Evolutionary conservation across 352 stramenopile genomes (phyloP), one percentile per base, ranked within the genome.

Genomic region (Elongisporangium anandrum): DNA sequence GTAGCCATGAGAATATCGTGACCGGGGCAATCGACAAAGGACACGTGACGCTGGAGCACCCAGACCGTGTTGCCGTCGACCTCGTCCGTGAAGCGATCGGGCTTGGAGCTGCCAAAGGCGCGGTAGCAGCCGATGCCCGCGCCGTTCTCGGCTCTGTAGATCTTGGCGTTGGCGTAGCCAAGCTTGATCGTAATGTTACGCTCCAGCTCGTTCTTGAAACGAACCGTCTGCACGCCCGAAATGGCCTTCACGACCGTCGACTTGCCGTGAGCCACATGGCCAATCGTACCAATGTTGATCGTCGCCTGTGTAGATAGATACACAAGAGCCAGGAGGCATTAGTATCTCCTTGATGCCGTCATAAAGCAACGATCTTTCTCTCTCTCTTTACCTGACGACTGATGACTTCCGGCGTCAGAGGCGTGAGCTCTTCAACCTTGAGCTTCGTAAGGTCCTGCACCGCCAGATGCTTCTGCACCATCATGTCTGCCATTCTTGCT

Each of bases 181-280:
- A 99, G 85, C 84, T 99, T 99, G 85, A 99, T 99, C 57, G 98
- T 99, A 76, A 99, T 99, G 86, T 99, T 99, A 70, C 97, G 94
- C 76, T 99, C 97, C 64, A 99, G 77, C 74, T 99, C 98, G 77
- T 99, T 99, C 80, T 98, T 99, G 73, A 98, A 98, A 34, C 94
- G 94, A 52, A 99, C 94, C 5, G 96, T 98, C 79, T 99, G 96
- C n/a, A 99, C 97, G 63, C 98, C 98, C 53, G 96, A 99, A 62
- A 99, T 99, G 54, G 97, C 96, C 79, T 99, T 99, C 41, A 99
- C 98, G 53, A 99, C 97, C 47, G 98, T 99, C 54, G 88, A 98
- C 75, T 99, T 99, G 63, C 98, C 97, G 85, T 99, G 98, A 12
- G 98, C 98, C 60, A 99, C 98, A 73, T 99, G 98, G 49, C 98